These are phyloP conservation scores for Aspergillus novofumigatus DNA, from an alignment of 2,329 filamentous ascomycete species.

Conservation along the genomic window DNA sequence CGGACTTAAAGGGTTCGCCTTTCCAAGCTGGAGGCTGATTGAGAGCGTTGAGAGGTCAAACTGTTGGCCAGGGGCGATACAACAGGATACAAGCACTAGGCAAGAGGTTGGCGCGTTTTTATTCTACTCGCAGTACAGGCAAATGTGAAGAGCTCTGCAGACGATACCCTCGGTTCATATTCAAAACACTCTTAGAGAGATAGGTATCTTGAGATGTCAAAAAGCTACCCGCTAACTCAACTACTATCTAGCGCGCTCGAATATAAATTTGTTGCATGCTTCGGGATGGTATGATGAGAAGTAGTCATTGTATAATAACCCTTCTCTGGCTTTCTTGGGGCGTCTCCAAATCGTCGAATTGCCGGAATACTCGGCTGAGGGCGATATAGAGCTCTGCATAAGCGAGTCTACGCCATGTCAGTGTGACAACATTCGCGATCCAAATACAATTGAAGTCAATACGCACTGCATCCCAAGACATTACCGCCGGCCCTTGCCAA, in stretches of 20 bases:
- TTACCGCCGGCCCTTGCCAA: slow-evolving; percentile 32
- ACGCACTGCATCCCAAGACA: slow-evolving; percentile 33
- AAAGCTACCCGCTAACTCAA: no score
- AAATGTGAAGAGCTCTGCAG: no score
- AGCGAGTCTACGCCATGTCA: slow-evolving; percentile 21
- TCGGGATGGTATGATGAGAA: slow-evolving; percentile 22
- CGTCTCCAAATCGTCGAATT: slow-evolving; percentile 22
- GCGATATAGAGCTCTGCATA: slow-evolving; percentile 34
- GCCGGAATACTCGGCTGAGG: slow-evolving; percentile 27
- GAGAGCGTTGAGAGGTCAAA: no score
- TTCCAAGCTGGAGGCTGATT: no score
- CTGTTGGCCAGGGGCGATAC: no score
- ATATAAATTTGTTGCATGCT: slow-evolving; percentile 19
- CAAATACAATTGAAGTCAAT: no score
- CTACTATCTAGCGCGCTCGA: slow-evolving; percentile 2
- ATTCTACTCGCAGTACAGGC: neutral
- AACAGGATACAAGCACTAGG: no score
- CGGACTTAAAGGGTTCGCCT: no score
- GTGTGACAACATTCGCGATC: neutral
- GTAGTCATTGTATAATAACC: slow-evolving; percentile 28
- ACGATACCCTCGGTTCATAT: neutral
- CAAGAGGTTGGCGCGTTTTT: slow-evolving; percentile 16
- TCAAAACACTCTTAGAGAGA: no score
- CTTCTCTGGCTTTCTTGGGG: slow-evolving; percentile 13
- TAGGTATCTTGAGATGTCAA: no score